Conservation (phyloP, 2,329 filamentous ascomycete genomes). For the Cordyceps cicadae region DNA sequence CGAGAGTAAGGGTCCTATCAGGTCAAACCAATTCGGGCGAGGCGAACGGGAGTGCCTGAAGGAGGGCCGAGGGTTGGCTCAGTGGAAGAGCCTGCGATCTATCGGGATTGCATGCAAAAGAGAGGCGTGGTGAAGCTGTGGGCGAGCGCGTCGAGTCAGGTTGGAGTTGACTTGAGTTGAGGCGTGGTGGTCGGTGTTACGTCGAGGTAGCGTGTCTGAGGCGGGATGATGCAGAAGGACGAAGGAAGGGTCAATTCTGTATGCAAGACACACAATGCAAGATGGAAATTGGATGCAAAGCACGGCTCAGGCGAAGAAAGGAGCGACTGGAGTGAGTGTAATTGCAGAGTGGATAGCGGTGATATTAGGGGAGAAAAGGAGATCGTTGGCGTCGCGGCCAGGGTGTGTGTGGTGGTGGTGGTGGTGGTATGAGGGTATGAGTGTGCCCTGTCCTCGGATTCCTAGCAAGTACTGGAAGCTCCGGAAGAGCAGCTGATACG, state of each 20-base stretch:
- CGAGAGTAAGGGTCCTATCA: slow-evolving; percentile 4
- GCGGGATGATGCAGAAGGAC: slow-evolving; percentile 5
- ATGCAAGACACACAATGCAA: slow-evolving; percentile 13
- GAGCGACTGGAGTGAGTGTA: slow-evolving; percentile 34
- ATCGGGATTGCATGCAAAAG: slow-evolving; percentile 10
- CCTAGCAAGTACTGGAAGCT: slow-evolving; percentile 2
- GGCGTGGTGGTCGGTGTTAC: background rate
- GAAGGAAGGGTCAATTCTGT: background rate
- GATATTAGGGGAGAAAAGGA: slow-evolving; percentile 31
- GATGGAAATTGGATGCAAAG: slow-evolving; percentile 19
- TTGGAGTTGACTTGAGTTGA: background rate
- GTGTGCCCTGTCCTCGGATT: slow-evolving; percentile 3
- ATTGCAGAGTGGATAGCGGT: slow-evolving; percentile 29
- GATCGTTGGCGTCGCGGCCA: slow-evolving; percentile 15
- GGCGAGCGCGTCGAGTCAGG: slow-evolving; percentile 2
- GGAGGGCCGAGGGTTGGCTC: slow-evolving; percentile 4
- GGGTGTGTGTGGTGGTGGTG: slow-evolving; percentile 3
- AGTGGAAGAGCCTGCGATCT: slow-evolving; percentile 7
- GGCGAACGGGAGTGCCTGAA: slow-evolving; percentile 8
- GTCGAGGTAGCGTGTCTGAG: slow-evolving; percentile 3
- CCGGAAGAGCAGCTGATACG: slow-evolving; percentile 1
- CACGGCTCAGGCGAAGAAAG: slow-evolving; percentile 20
- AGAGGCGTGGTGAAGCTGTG: background rate
- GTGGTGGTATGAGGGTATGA: background rate
- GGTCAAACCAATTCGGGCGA: slow-evolving; percentile 6